phyloP scores from a whole-genome alignment of 2,329 filamentous ascomycete species.

The Colletotrichum cordylinicola region DNA sequence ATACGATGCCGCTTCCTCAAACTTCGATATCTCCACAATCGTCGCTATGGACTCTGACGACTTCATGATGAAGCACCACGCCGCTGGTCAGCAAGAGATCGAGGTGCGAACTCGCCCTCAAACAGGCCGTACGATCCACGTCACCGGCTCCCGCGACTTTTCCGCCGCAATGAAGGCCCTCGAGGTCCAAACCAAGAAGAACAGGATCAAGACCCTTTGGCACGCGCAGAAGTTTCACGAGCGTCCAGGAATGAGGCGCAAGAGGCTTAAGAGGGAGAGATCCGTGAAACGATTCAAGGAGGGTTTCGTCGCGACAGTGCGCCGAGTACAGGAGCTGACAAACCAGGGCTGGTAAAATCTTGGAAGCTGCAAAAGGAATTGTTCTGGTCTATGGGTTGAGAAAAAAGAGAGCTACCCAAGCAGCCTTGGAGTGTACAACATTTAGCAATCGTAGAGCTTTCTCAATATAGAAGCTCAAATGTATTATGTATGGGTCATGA shows the following conservation, averaged over 20 bases:
- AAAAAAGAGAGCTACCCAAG: background rate
- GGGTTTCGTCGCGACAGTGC: conserved; percentile 70
- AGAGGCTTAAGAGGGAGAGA: conserved; percentile 72
- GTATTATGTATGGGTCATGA: background rate
- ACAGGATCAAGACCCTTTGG: conserved; percentile 63
- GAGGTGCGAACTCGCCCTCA: conserved; percentile 45
- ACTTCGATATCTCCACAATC: conserved; percentile 40
- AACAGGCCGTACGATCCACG: conserved; percentile 49
- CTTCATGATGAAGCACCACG: conserved; percentile 21
- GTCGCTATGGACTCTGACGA: conserved; percentile 35
- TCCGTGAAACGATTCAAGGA: conserved; percentile 73
- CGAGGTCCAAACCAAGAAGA: conserved; percentile 46
- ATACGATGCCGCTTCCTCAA: conserved; percentile 21
- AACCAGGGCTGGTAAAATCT: conserved; percentile 76
- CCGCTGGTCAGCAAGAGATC: conserved; percentile 22
- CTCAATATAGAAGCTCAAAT: background rate
- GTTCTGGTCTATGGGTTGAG: background rate
- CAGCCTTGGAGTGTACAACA: conserved; percentile 11
- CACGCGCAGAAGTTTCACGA: conserved; percentile 74
- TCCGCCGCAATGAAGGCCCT: conserved; percentile 50
- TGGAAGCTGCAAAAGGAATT: background rate
- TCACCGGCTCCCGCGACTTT: conserved; percentile 49
- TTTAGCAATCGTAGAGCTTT: background rate
- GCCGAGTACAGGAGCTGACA: conserved; percentile 71
- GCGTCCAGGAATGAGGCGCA: conserved; percentile 76